Conservation (phyloP, 148 eudicot genomes). For the Cornus kousa region DNA sequence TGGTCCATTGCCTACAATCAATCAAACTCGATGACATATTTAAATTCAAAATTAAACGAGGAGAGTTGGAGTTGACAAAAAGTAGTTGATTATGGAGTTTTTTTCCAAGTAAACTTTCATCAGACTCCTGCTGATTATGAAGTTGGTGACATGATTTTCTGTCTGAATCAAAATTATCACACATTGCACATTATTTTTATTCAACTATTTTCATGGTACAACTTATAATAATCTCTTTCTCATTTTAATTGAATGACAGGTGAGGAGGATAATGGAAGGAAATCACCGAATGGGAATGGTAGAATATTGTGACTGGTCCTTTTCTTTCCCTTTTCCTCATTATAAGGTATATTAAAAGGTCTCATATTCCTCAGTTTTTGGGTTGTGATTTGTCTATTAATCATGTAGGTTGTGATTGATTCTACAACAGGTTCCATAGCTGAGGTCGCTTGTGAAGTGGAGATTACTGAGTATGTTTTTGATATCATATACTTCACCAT, state of each 20-base stretch:
- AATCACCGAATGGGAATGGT: conserved; percentile 99
- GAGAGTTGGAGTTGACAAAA: too few species aligned
- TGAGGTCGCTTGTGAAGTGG: conserved; percentile 96
- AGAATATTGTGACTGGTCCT: conserved; percentile 26
- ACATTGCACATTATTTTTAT: too few species aligned
- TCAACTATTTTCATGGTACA: background rate
- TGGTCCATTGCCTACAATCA: too few species aligned
- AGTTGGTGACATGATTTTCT: too few species aligned
- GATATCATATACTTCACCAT: background rate
- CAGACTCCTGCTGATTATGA: too few species aligned
- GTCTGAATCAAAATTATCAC: too few species aligned
- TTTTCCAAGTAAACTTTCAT: too few species aligned
- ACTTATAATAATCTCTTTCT: background rate
- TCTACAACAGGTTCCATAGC: conserved; percentile 73
- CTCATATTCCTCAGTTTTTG: background rate
- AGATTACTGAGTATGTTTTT: conserved; percentile 63
- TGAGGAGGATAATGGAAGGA: conserved; percentile 99
- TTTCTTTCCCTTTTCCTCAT: conserved; percentile 20
- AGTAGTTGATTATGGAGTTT: too few species aligned
- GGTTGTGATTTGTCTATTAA: conserved; percentile 13
- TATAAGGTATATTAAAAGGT: conserved; percentile 3
- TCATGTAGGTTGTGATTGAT: conserved; percentile 67
- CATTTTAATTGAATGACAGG: conserved; percentile 50
- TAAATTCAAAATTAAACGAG: too few species aligned
- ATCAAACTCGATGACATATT: too few species aligned